Evolutionary conservation across 371 early-diverging fungal genomes (phyloP), one percentile per base, ranked within the genome.

Genomic region (Thermomucor indicae-seudaticae): DNA sequence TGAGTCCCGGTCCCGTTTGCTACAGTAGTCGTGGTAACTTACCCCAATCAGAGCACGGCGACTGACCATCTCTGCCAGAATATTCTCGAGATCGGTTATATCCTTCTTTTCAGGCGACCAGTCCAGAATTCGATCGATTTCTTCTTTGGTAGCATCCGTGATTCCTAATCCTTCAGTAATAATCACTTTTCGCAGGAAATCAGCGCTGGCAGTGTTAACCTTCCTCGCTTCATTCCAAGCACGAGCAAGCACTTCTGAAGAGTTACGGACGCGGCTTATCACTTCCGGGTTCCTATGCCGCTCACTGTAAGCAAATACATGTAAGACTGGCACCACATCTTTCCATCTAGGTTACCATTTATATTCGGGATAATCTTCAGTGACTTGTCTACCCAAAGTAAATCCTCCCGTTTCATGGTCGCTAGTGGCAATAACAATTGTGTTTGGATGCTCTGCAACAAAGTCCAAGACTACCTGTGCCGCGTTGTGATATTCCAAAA

Each of bases 401-500:
- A 81, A 59, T 5, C 83, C 81, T 37, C 80, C 83, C 0, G 81
- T 80, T 53, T 82, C 83, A 49, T 79, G 79, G 61, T 77, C 80
- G 17, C 75, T 78, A 23, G 79, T 81, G 47, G 87, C 85, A 43
- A 89, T 80, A 67, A 88, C 68, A 17, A 89, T 80, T 0, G 88
- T 86, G 46, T 75, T 79, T 16, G 84, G 85, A 55, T 87, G 65
- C 11, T 49, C 58, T 32, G 83, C 72, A 25, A 88, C 84, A 62
- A 67, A 91, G 14, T 75, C 60, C 50, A 80, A 72, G 27, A 83
- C 86, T 2, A 67, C 70, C 3, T 63, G 48, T 7, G 88, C 65
- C 0, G 84, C 74, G 4, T 84, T 70, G 52, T 90, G 79, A 64
- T 89, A 92, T 2, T 78, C 85, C 14, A 82, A 50, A 32, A 91